These are phyloP conservation scores for Ganoderma sp. DNA, from an alignment of 1,284 basidiomycete species.

Conservation along the genomic window DNA sequence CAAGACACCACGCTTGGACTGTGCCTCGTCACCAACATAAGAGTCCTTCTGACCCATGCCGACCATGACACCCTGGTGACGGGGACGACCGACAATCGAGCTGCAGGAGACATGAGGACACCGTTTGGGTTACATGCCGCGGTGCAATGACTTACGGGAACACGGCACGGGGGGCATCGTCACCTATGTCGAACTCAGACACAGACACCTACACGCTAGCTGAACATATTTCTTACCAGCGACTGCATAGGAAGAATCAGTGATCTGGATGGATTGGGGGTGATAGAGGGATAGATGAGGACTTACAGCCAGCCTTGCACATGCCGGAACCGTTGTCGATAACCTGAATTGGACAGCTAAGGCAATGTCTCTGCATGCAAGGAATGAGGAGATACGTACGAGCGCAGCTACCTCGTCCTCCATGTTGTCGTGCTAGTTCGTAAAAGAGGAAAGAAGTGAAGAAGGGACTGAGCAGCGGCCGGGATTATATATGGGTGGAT, in stretches of 20 bases:
- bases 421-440: slow-evolving; percentile 41
- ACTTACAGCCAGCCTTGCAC: slow-evolving; percentile 91
- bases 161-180: slow-evolving; percentile 74
- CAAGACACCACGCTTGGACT: slow-evolving; percentile 95
- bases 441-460: slow-evolving; percentile 32
- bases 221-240: slow-evolving; percentile 48
- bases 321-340: slow-evolving; percentile 90
- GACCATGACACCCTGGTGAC: slow-evolving; percentile 94
- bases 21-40: slow-evolving; percentile 91
- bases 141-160: slow-evolving; percentile 59
- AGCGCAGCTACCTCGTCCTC: slow-evolving; percentile 46
- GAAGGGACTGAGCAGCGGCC: slow-evolving; percentile 27
- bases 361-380: neutral
- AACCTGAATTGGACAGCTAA: slow-evolving; percentile 49
- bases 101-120: slow-evolving; percentile 43
- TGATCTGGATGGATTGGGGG: neutral
- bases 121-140: neutral
- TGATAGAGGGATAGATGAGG: slow-evolving; percentile 10
- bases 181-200: slow-evolving; percentile 47
- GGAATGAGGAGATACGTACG: slow-evolving; percentile 32
- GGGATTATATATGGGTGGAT: slow-evolving; percentile 26
- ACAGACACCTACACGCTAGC: neutral
- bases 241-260: slow-evolving; percentile 46
- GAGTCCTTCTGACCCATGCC: slow-evolving; percentile 90
- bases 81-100: slow-evolving; percentile 90